Evolutionary conservation across 2,329 filamentous ascomycete genomes (phyloP), one percentile per base, ranked within the genome.

Genomic region (Alternaria brassicicola): DNA sequence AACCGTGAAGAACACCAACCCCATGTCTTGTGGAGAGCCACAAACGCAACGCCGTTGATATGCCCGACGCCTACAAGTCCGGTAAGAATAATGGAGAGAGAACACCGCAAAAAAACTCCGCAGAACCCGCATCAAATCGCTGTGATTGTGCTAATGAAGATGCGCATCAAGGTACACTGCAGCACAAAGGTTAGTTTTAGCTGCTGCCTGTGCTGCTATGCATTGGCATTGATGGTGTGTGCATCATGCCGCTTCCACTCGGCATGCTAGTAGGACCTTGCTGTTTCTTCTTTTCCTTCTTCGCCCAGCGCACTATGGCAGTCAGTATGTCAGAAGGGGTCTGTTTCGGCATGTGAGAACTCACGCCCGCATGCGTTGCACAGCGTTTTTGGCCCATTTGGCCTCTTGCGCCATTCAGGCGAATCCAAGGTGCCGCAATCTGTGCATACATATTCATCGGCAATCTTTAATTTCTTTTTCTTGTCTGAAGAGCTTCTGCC

Each of bases 381-480:
- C 12, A 98, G 81, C 8, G 94, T 97, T 78, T 98, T 97, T 1
- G 93, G 93, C 2, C 94, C 94, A 62, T 87, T 92, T 0, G 94
- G 94, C 0, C 94, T 94, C 77, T 97, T 97, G 62, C 94, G 85
- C 94, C 94, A 98, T 81, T 98, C 94, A 0, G 94, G 94, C 15
- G 92, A 96, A 73, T 97, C 93, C 38, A 96, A 84, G 0, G 92
- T 97, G 82, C 94, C 93, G 78, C 94, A 98, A 76, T 97, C 94
- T 1, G 92, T 94, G 78, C 94, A 98, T 35, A 97, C 92, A 74
- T 97, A 97, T 81, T 97, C 93, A 72, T 97, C 85, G 9, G 83
- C 82, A 41, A 84, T 84, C 76, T 97, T 97, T 45, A 92, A 81
- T 76, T 96, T 96, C 82, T 90, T 91, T 82, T 96, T 88, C 75